Base-by-base conservation (phyloP, 2,329 filamentous ascomycete species). In the Didymella glomerata region DNA sequence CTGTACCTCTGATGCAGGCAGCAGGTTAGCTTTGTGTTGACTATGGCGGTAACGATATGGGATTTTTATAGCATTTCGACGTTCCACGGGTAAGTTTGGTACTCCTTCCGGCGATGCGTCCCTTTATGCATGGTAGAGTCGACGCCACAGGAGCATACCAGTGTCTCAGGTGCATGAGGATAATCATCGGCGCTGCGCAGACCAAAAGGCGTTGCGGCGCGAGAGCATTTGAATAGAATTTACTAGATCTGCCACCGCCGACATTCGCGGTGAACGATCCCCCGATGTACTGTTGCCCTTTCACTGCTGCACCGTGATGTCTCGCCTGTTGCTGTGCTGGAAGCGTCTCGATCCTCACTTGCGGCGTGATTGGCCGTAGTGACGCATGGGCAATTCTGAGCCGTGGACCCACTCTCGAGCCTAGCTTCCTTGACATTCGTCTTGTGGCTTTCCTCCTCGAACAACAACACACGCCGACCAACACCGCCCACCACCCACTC, bases 1-100 rank as follows among this genome's bases (percentile, higher is more conserved):
- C 82, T 98, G 78, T 98, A 97, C 76, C 83, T 97, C 52, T 78
- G 61, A 69, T 59, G 34, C n/a, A 53, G 61, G 45, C 50, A 51
- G 49, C 46, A 52, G 27, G 10, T 28, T 20, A 30, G 47, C 36
- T 25, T 55, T 38, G 51, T 27, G 40, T 59, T 16, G 30, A 60
- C 57, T 27, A 27, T 57, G 55, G 54, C 14, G 54, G 53, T 45
- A 60, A 24, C 50, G 41, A 24, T 36, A 14, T 41, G 28, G 30
- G 48, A 40, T 25, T 59, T 48, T 50, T 64, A 60, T 48, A 66
- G 57, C 58, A 61, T 63, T 59, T 56, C 32, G 22, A 32, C 30
- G 38, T 54, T 57, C 24, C 52, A 36, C 32, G 55, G 63, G 62
- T 68, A 61, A 54, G 65, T 63, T 40, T 57, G 51, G 62, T 49